Percentiles rank a stretch among this genome's conserved stretches.
Evolutionary conservation across 2,329 filamentous ascomycete species (phyloP).

Genomic region (Claviceps sorghi): DNA sequence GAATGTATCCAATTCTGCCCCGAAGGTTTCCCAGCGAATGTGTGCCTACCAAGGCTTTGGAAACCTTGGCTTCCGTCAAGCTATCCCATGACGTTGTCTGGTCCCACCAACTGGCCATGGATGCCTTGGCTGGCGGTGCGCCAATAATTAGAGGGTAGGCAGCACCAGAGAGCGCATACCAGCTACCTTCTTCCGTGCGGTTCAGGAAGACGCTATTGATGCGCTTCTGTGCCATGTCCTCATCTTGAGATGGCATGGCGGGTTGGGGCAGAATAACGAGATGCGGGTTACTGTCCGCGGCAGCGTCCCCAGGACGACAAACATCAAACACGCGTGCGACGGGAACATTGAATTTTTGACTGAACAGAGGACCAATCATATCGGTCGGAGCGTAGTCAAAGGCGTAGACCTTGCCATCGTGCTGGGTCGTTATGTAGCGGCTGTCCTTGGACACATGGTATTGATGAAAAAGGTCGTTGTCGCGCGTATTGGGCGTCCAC

Average conservation of each 20-base stretch:
- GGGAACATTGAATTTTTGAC: slow-evolving; percentile 56
- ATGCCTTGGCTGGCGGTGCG: slow-evolving; percentile 34
- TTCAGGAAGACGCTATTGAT: slow-evolving; percentile 69
- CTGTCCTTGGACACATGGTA: slow-evolving; percentile 70
- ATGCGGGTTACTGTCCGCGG: slow-evolving; percentile 50
- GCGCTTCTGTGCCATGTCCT: slow-evolving; percentile 35
- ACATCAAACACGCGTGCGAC: slow-evolving; percentile 85
- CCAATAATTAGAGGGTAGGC: slow-evolving; percentile 76
- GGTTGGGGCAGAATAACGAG: slow-evolving; percentile 82
- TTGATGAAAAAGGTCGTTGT: slow-evolving; percentile 73
- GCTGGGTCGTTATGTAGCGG: slow-evolving; percentile 75
- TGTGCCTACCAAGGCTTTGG: slow-evolving; percentile 53
- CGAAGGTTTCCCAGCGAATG: slow-evolving; percentile 37
- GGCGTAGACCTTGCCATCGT: slow-evolving; percentile 71
- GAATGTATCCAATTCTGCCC: slow-evolving; percentile 19
- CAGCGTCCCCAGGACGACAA: slow-evolving; percentile 55
- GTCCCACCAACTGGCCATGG: slow-evolving; percentile 34
- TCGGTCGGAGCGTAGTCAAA: slow-evolving; percentile 50
- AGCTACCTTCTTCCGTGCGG: slow-evolving; percentile 69
- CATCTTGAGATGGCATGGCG: slow-evolving; percentile 41
- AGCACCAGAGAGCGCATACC: slow-evolving; percentile 83
- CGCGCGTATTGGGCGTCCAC: slow-evolving; percentile 85
- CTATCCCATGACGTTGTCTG: slow-evolving; percentile 24
- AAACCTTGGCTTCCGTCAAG: slow-evolving; percentile 32
- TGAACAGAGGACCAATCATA: slow-evolving; percentile 45